These are phyloP conservation scores for Dendrocalamus sinicus DNA, from an alignment of 176 grass and related monocot genomes.

Conservation along the genomic window DNA sequence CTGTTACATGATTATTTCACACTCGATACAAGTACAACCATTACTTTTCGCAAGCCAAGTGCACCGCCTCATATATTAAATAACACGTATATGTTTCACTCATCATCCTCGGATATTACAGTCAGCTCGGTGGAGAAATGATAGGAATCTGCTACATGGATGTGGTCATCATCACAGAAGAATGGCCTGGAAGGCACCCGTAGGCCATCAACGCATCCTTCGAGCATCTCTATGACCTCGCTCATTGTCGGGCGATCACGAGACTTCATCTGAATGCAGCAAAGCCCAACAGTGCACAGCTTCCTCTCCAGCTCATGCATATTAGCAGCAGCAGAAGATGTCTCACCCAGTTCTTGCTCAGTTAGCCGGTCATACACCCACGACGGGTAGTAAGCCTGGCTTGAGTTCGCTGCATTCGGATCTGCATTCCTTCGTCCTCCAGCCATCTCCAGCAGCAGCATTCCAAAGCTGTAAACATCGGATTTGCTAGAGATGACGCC, in stretches of 20 bases:
- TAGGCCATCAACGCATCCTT: not conserved
- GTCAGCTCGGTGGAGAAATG: too few species aligned
- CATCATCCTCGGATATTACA: too few species aligned
- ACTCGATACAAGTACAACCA: too few species aligned
- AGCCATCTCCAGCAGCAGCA: too few species aligned
- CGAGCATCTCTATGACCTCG: constrained; percentile 52
- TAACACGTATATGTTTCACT: too few species aligned
- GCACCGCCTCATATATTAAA: too few species aligned
- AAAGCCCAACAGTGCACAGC: constrained; percentile 39
- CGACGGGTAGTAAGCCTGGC: too few species aligned
- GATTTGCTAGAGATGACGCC: constrained; percentile 53
- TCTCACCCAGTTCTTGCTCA: not conserved
- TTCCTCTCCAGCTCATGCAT: constrained; percentile 52
- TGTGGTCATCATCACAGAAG: constrained; percentile 11
- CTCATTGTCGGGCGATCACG: constrained; percentile 33
- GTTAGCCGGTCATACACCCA: too few species aligned
- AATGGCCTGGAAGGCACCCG: constrained; percentile 42
- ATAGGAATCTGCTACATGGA: not conserved
- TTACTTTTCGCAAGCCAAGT: too few species aligned
- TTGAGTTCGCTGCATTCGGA: too few species aligned
- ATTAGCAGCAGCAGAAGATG: not conserved
- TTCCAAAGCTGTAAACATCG: constrained; percentile 39
- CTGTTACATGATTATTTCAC: too few species aligned
- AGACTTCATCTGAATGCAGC: constrained; percentile 53
- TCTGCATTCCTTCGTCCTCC: too few species aligned